A percentile compares a stretch with the other conserved stretches of the same genome.
Evolutionary conservation across 202 grass and related monocot species (phyloP).

Genomic region (Musa balbisiana): DNA sequence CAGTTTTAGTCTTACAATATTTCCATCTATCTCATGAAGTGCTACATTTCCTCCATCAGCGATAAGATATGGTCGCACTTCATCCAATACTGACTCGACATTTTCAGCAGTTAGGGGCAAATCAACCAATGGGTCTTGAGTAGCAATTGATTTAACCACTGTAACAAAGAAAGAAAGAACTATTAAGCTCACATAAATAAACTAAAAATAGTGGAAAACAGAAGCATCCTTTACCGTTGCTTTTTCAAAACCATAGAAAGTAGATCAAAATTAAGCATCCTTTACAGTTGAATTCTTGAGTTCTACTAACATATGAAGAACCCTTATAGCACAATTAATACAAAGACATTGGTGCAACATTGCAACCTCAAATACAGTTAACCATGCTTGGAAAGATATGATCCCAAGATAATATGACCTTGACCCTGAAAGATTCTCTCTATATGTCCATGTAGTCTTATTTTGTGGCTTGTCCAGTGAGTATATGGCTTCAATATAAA

Average conservation of each 20-base stretch:
- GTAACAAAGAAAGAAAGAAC: conserved; percentile 14
- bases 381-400: too few relatives aligned
- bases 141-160: conserved; percentile 72
- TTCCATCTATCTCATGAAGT: conserved; percentile 85
- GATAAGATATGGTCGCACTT: conserved; percentile 96
- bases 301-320: too few relatives aligned
- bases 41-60: conserved; percentile 90
- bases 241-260: neutral
- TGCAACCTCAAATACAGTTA: too few relatives aligned
- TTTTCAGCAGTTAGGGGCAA: conserved; percentile 85
- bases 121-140: conserved; percentile 44
- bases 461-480: too few relatives aligned
- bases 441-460: too few relatives aligned
- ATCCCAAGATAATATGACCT: too few relatives aligned
- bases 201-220: neutral
- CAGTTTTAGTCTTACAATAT: conserved; percentile 70
- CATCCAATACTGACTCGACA: conserved; percentile 80
- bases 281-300: too few relatives aligned
- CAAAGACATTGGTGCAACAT: too few relatives aligned
- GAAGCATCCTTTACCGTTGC: neutral
- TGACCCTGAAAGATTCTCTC: too few relatives aligned
- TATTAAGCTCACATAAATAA: neutral
- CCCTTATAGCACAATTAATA: too few relatives aligned
- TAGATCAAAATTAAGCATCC: neutral
- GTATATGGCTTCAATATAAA: too few relatives aligned